Base-by-base conservation (phyloP, 2,329 filamentous ascomycete genomes). In the Arthroderma sp. region DNA sequence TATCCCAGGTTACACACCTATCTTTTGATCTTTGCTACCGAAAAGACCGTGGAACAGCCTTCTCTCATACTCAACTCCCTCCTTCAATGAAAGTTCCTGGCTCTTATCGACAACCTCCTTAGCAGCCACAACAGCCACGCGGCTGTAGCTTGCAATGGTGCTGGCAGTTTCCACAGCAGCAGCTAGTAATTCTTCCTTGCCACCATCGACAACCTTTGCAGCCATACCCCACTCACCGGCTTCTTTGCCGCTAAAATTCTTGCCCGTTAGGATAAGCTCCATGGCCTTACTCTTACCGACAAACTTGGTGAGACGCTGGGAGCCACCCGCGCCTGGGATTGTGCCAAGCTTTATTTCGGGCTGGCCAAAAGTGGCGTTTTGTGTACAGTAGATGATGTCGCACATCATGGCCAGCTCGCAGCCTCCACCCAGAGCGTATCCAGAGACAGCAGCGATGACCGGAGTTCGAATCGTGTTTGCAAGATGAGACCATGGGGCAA, bases 91-190 rank as follows among this genome's bases (percentile, higher is more conserved):
- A 54, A 94, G 67, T 56, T 98, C 91, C 72, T 96, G 88, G 64
- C 87, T 94, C 80, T 95, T 96, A 64, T 96, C 94, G 45, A 98
- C 89, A n/a, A 91, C 89, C 72, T 98, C 91, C 74, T 98, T 98
- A 46, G 78, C 82, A 7, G 84, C 91, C 68, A 86, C 80, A 47
- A 94, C 78, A 1, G 89, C 84, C n/a, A 98, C 81, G 59, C 75
- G 78, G 43, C 84, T 88, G 65, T 91, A 86, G 1, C 83, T 70
- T 0, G 91, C 88, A 67, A 98, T 95, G 43, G 78, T 88, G 71
- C 84, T 85, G 2, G 91, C 91, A 11, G 86, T 89, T 60, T 81
- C 78, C 49, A 94, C 63, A 2, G 87, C 80, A 45, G 78, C 85
- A 56, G 86, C 80, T 60, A 96, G 80, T 57, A 94, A 72, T 59